Conservation (phyloP, 306 rosid genomes). For the Senna siamea region DNA sequence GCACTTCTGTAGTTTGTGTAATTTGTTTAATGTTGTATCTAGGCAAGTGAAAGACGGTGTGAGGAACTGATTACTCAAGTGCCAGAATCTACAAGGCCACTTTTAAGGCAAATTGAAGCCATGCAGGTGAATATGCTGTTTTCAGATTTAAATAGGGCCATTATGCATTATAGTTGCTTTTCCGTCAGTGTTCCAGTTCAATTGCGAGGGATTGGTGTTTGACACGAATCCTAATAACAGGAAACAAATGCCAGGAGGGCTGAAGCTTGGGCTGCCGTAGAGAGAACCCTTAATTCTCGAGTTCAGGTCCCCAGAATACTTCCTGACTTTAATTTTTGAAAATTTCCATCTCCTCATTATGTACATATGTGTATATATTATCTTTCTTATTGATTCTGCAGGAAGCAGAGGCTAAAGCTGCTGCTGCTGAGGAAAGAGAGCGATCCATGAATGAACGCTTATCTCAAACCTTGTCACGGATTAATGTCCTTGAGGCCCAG, state of each 20-base stretch:
- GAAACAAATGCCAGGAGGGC: conserved; percentile 92
- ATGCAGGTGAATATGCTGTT: conserved; percentile 73
- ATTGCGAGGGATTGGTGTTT: conserved; percentile 36
- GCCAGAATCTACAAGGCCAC: conserved; percentile 98
- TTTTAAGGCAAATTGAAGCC: conserved; percentile 97
- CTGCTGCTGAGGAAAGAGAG: conserved; percentile 96
- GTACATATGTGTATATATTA: background rate
- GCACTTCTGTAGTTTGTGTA: conserved; percentile 38
- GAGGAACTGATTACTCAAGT: conserved; percentile 97
- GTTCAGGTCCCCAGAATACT: conserved; percentile 71
- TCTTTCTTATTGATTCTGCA: conserved; percentile 52
- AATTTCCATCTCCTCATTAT: conserved; percentile 13
- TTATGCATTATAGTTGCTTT: background rate
- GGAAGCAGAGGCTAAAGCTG: conserved; percentile 97
- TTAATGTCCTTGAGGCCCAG: conserved; percentile 99
- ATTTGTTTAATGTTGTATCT: conserved; percentile 40
- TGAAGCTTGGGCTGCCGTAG: conserved; percentile 98
- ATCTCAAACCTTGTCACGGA: conserved; percentile 93
- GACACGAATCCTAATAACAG: conserved; percentile 56
- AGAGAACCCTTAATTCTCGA: conserved; percentile 92
- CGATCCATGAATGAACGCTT: conserved; percentile 89
- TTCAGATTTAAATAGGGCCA: background rate
- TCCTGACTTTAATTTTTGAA: conserved; percentile 27
- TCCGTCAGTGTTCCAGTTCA: conserved; percentile 37
- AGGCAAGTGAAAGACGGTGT: conserved; percentile 99